Conservation (phyloP, 2,329 filamentous ascomycete genomes). For the Aspergillus floridensis region DNA sequence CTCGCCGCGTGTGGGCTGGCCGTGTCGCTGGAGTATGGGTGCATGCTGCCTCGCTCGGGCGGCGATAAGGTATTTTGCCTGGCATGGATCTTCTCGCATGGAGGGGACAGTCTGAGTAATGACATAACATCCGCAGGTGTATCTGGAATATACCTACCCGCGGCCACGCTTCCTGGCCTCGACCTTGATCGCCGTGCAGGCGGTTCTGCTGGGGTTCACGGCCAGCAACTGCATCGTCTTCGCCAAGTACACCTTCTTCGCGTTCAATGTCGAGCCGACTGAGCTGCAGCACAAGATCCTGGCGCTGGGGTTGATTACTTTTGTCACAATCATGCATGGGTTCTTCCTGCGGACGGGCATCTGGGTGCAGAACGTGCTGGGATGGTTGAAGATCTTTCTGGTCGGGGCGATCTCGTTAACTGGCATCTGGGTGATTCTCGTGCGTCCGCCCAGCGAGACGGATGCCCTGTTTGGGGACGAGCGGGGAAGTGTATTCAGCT, state of each 20-base stretch:
- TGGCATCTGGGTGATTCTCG: conserved; percentile 58
- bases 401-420: conserved; percentile 62
- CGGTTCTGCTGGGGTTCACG: conserved; percentile 64
- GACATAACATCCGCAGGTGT: conserved; percentile 49
- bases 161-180: conserved; percentile 63
- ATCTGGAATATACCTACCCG: conserved; percentile 67
- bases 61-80: conserved; percentile 59
- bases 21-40: conserved; percentile 66
- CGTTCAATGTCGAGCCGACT: conserved; percentile 51
- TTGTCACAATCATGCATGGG: conserved; percentile 59
- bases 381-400: conserved; percentile 62
- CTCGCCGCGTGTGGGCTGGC: conserved; percentile 61
- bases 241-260: conserved; percentile 63
- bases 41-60: conserved; percentile 67
- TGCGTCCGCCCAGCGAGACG: conserved; percentile 31
- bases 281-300: conserved; percentile 56
- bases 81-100: conserved; percentile 25
- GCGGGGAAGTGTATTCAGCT: conserved; percentile 8
- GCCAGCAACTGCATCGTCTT: conserved; percentile 70
- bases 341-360: conserved; percentile 58
- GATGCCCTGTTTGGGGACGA: neutral
- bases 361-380: conserved; percentile 59
- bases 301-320: conserved; percentile 56
- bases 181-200: conserved; percentile 62
- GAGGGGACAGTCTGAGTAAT: conserved; percentile 33